These are phyloP conservation scores for Pseudohyphozyma bogoriensis DNA, from an alignment of 768 basidiomycete genomes.

Conservation along the genomic window DNA sequence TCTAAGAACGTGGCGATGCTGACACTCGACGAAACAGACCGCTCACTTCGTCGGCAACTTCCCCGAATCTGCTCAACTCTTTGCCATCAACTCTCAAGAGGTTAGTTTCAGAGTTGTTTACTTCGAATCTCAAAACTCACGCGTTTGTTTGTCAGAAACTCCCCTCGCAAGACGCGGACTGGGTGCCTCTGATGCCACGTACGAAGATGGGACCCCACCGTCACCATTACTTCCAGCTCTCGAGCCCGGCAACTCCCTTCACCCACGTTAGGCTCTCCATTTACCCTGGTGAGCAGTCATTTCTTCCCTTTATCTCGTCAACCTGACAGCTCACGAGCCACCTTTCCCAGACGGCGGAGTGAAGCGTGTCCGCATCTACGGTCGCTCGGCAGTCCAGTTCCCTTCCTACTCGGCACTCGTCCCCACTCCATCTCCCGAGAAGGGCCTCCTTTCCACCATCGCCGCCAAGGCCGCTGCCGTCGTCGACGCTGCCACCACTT, in stretches of 20 bases:
- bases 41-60: conserved; percentile 94
- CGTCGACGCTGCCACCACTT: not conserved
- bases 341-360: conserved; percentile 76
- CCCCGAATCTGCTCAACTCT: conserved; percentile 74
- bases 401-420: conserved; percentile 4
- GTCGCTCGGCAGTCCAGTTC: conserved; percentile 44
- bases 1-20: too few relatives aligned
- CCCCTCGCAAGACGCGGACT: conserved; percentile 45
- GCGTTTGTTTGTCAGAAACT: conserved; percentile 28
- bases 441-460: not conserved
- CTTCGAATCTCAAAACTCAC: not conserved
- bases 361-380: conserved; percentile 78
- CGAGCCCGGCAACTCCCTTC: conserved; percentile 52
- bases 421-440: conserved; percentile 2
- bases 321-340: not conserved
- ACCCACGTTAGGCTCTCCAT: conserved; percentile 83
- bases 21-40: too few relatives aligned
- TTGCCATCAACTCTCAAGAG: conserved; percentile 45
- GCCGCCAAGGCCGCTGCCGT: not conserved
- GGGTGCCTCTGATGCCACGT: conserved; percentile 64
- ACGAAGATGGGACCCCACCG: conserved; percentile 78
- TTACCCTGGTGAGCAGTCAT: conserved; percentile 49
- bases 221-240: conserved; percentile 78
- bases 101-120: conserved; percentile 31
- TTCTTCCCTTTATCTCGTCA: not conserved